Evolutionary conservation across 2,329 filamentous ascomycete species (phyloP).

Genomic region (Microsporum canis): DNA sequence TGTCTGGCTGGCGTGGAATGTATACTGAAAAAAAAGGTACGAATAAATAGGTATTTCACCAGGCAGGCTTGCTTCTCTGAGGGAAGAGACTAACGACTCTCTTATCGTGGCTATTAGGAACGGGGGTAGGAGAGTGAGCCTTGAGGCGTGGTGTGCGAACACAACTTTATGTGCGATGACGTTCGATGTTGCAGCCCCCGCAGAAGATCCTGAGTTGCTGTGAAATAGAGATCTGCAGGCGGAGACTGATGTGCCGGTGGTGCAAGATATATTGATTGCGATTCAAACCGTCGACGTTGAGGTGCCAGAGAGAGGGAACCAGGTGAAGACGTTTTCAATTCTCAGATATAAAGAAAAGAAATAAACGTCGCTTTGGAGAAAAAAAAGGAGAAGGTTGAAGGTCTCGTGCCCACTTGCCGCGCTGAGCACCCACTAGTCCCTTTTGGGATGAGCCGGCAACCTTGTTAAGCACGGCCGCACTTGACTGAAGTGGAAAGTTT

Average conservation of each 20-base stretch:
- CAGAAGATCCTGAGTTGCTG: neutral
- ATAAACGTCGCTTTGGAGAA: neutral
- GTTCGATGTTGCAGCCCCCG: neutral
- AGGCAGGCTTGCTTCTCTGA: neutral
- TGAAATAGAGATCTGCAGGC: neutral
- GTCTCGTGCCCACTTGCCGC: constrained; percentile 25
- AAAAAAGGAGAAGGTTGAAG: constrained; percentile 16
- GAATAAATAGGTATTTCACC: constrained; percentile 4
- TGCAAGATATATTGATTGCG: neutral
- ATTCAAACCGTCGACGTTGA: neutral
- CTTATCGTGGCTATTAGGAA: neutral
- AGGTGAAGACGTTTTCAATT: neutral
- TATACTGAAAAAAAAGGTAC: neutral
- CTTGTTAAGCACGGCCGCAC: neutral
- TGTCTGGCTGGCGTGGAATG: neutral
- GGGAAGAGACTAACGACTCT: neutral
- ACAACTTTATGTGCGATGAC: constrained; percentile 4
- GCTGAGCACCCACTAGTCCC: constrained; percentile 14
- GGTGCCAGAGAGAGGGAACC: neutral
- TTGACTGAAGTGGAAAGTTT: neutral
- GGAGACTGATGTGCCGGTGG: neutral
- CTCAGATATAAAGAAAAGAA: neutral
- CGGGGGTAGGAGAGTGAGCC: neutral
- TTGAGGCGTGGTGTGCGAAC: neutral
- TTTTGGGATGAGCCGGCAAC: neutral